Conservation (phyloP, 257 asterid species). For the Gardenia jasminoides region DNA sequence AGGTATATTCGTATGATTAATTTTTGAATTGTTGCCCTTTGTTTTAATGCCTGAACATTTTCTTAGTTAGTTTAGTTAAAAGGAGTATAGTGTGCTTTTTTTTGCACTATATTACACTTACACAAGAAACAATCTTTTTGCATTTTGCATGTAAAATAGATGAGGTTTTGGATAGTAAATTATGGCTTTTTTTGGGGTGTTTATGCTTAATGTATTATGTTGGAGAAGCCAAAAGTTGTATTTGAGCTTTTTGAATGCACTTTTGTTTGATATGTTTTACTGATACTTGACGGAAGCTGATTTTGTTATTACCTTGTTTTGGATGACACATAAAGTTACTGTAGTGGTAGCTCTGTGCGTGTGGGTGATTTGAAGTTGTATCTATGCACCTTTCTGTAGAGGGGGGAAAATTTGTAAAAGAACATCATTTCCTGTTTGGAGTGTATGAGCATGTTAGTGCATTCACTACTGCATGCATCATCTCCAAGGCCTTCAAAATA, state of each 20-base stretch:
- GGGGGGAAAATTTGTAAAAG: neutral
- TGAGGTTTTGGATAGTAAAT: neutral
- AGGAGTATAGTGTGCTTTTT: neutral
- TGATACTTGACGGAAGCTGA: neutral
- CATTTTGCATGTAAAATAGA: neutral
- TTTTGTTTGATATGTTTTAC: neutral
- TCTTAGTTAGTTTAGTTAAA: neutral
- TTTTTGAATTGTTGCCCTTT: neutral
- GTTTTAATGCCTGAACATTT: neutral
- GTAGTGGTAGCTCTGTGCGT: neutral
- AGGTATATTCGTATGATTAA: conserved; percentile 25
- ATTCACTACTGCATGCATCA: neutral
- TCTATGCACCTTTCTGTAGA: neutral
- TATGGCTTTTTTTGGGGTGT: neutral
- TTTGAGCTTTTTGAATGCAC: too few species aligned
- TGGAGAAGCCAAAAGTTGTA: neutral
- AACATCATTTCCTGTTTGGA: neutral
- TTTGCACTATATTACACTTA: neutral
- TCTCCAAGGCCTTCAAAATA: neutral
- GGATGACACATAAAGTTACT: neutral
- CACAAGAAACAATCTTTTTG: neutral
- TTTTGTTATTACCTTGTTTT: neutral
- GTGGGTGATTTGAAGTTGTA: neutral
- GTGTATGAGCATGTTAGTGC: neutral
- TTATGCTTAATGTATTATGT: neutral